Percentiles rank a stretch among this genome's conserved stretches.
Evolutionary conservation across 306 rosid genomes (phyloP).

Genomic region (Medicago arabica): DNA sequence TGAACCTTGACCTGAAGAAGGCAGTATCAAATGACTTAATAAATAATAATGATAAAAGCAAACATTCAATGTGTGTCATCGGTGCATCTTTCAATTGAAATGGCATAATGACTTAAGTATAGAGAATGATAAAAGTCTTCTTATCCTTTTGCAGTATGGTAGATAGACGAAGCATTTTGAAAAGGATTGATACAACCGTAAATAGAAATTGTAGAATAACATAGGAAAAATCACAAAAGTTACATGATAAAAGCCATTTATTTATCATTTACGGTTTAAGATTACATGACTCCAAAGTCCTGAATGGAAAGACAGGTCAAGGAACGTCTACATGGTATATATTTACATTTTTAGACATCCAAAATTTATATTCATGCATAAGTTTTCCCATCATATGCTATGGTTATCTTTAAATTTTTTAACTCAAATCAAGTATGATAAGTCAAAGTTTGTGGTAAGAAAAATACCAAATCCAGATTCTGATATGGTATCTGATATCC

Average conservation of each 20-base stretch:
- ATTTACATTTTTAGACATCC: constrained; percentile 6
- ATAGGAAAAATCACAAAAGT: background rate
- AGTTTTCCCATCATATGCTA: constrained; percentile 6
- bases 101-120: constrained; percentile 1
- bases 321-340: constrained; percentile 7
- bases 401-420: constrained; percentile 23
- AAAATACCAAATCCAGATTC: constrained; percentile 94
- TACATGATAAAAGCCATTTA: background rate
- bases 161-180: constrained; percentile 4
- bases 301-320: constrained; percentile 5
- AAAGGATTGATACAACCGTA: background rate
- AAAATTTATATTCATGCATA: background rate
- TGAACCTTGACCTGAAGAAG: constrained; percentile 93
- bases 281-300: constrained; percentile 4
- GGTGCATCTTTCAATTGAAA: constrained; percentile 34
- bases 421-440: constrained; percentile 28
- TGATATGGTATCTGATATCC: constrained; percentile 96
- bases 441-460: constrained; percentile 41
- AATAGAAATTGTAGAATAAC: background rate
- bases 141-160: constrained; percentile 19
- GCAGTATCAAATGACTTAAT: constrained; percentile 37
- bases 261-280: constrained; percentile 20
- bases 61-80: background rate
- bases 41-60: constrained; percentile 31
- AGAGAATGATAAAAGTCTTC: constrained; percentile 23